Evolutionary conservation across 257 asterid genomes (phyloP).

Genomic region (Solanum piurae): DNA sequence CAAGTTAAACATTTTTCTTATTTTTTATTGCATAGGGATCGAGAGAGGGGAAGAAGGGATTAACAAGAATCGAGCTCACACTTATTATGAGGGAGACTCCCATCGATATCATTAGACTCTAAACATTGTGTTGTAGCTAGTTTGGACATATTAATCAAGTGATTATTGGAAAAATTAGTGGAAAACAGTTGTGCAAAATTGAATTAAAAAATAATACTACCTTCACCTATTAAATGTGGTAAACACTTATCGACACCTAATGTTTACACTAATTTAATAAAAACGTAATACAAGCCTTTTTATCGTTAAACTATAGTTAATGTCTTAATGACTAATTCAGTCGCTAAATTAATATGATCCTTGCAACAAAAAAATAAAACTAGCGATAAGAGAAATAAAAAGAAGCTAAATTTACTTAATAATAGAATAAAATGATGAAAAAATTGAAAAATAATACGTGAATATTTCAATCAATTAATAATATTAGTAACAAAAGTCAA

Average conservation of each 20-base stretch:
- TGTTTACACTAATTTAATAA: too few relatives aligned
- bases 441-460: neutral
- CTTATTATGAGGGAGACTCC: neutral
- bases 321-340: too few relatives aligned
- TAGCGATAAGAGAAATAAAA: neutral
- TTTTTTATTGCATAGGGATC: neutral
- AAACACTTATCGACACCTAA: too few relatives aligned
- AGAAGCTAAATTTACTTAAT: neutral
- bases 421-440: neutral
- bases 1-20: neutral
- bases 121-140: neutral
- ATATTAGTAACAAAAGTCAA: neutral
- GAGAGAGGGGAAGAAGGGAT: neutral
- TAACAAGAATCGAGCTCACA: neutral
- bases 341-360: neutral
- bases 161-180: neutral
- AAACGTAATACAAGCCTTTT: neutral
- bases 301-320: neutral
- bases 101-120: neutral
- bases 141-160: neutral
- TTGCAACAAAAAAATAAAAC: neutral
- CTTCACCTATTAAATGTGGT: neutral
- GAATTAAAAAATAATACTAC: neutral
- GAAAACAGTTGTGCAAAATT: neutral
- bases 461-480: neutral